Evolutionary conservation across 2,329 filamentous ascomycete genomes (phyloP), one percentile per base, ranked within the genome.

Genomic region (Colletotrichum noveboracense): DNA sequence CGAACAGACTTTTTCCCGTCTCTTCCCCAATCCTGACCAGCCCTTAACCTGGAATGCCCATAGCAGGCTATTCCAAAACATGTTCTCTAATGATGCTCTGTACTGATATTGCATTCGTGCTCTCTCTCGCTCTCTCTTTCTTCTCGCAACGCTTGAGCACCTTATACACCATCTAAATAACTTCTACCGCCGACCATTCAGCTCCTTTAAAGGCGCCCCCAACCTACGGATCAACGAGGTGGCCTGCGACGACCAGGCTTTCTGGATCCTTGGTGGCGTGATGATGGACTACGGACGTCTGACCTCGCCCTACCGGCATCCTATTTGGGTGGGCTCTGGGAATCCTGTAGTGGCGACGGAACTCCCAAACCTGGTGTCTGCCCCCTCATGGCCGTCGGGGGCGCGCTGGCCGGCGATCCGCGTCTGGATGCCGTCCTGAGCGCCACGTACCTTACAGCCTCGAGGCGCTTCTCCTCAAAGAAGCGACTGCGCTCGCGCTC

Each of bases 381-480:
- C 16, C 70, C 74, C n/a, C 70, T 43, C 16, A 68, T 64, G 10
- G 60, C 48, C 8, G 76, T 74, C 24, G 75, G 60, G n/a, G 76
- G 71, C 58, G 71, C 76, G 55, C 76, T 78, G 7, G 77, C 76
- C 21, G 77, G 77, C n/a, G 73, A 76, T 12, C 70, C 70, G 14
- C 76, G 67, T 34, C 77, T 64, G n/a, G 76, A 73, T n/a, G 64
- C 67, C 4, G 52, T 76, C 30, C 67, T 71, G 18, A 68, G 48
- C 32, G 75, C 80, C 30, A 90, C 76, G 55, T 84, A 84, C 24
- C 83, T 83, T 24, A 87, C 81, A 4, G 89, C 89, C 76, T 89
- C 87, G 55, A 83, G 83, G 56, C 90, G 85, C 77, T 81, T 87
- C 69, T 79, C 76, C 80, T 91, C 90, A 78, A 92, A 92, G 2